Base-by-base conservation (phyloP, 78 protist genomes). In the slime mould (Dictyostelium discoideum) region DNA sequence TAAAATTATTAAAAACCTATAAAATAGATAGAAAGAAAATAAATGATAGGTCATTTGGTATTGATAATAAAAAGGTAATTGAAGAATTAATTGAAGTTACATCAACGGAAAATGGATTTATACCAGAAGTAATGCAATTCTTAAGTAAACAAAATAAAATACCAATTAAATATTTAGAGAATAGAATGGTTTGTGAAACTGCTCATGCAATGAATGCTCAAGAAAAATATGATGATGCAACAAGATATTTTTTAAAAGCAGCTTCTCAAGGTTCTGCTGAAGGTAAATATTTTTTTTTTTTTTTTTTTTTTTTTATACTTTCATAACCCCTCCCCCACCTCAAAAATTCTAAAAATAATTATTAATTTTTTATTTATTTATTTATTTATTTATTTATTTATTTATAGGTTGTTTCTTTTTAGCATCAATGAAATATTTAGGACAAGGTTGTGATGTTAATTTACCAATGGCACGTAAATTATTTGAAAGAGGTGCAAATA, bases 381-480 rank as follows among this genome's bases (percentile, higher is more conserved):
- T 69, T 11, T 72, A 72, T 74, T n/a, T n/a, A n/a, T 11, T 32
- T 72, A 24, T 29, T 13, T n/a, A 65, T 63, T 22, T 63, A 8
- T 69, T 11, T 72, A 72, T 74, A 74, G 81, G 81, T 74, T 32
- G 37, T 29, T 74, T 74, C 42, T 74, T 74, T 74, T 74, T 37
- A 37, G 81, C 81, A 74, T 74, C 81, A 74, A 74, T 74, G 40
- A 74, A 74, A 74, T 74, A 74, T 74, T 74, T 74, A 74, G 81
- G 81, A 29, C n/a, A 74, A 18, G 48, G 48, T 74, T 74, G 81
- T 37, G 81, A 74, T 0, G n/a, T 29, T 29, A 74, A 74, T 74
- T 74, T 74, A 74, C 24, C 42, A 74, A 74, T 74, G 81, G 40
- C 81, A 37, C 39, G 81, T 29, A 74, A 74, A 37, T 74, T 74